A percentile compares a stretch with the other conserved stretches of the same genome.
Conservation (phyloP, 176 grass and related monocot species). For the Oryza glumipatula region DNA sequence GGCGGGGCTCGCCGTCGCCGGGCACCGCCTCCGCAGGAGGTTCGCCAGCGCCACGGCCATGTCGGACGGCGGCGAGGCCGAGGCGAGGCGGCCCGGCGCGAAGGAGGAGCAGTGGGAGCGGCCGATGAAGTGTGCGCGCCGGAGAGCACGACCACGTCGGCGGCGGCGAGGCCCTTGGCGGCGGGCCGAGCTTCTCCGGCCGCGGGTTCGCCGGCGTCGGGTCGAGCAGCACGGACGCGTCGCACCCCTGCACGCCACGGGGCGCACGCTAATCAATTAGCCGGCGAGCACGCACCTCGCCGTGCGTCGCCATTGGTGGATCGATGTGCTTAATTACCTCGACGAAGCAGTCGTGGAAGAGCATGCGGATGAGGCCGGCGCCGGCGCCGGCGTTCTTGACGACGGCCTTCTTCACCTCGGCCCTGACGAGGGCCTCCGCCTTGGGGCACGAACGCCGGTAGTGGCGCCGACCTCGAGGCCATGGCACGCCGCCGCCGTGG, state of each 20-base stretch:
- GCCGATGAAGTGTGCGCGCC: conserved; percentile 56
- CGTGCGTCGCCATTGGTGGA: no score
- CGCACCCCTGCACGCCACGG: conserved; percentile 36
- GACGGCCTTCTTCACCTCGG: conserved; percentile 11
- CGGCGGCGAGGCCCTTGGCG: conserved; percentile 18
- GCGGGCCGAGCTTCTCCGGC: conserved; percentile 34
- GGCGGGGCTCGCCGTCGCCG: background rate
- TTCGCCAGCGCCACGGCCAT: conserved; percentile 20
- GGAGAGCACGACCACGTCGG: conserved; percentile 50
- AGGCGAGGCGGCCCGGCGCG: background rate
- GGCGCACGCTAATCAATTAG: no score
- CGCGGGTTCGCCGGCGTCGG: background rate
- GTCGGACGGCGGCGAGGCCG: background rate
- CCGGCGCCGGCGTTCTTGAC: conserved; percentile 11
- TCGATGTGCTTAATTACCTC: background rate
- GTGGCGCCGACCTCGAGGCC: conserved; percentile 31
- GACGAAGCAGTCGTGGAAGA: conserved; percentile 71
- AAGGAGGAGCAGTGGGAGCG: conserved; percentile 51
- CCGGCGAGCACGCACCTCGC: no score
- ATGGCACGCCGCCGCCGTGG: background rate
- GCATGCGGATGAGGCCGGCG: conserved; percentile 48
- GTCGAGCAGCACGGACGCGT: conserved; percentile 59
- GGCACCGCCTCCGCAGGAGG: conserved; percentile 21
- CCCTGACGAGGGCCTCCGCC: background rate
- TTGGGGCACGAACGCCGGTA: conserved; percentile 23